Percentiles rank a stretch among this genome's conserved stretches.
phyloP scores from a whole-genome alignment of 2,329 filamentous ascomycete species.

The Fusarium armeniacum region DNA sequence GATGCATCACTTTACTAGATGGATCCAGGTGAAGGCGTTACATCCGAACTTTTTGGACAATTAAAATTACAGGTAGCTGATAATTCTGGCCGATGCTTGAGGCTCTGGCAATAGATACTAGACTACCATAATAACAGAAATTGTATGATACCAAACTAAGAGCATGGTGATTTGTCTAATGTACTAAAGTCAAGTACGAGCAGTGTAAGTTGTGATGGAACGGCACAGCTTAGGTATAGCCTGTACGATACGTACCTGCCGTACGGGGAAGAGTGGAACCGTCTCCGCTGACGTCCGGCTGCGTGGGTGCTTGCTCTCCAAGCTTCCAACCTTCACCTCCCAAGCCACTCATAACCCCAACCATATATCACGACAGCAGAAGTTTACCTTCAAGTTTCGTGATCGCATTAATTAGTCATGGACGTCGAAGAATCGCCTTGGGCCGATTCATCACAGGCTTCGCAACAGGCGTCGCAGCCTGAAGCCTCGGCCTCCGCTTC shows the following conservation, averaged over 20 bases:
- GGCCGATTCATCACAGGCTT: slow-evolving; percentile 62
- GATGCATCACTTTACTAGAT: slow-evolving; percentile 1
- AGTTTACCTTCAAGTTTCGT: slow-evolving; percentile 18
- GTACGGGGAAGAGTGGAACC: slow-evolving; percentile 42
- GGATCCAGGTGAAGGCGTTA: not conserved
- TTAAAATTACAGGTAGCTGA: not conserved
- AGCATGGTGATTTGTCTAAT: not conserved
- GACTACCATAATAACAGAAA: slow-evolving; percentile 4
- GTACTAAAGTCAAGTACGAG: not conserved
- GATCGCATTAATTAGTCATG: slow-evolving; percentile 53
- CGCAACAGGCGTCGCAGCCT: slow-evolving; percentile 52
- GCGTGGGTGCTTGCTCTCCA: slow-evolving; percentile 34
- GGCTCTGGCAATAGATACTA: not conserved
- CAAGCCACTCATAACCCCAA: slow-evolving; percentile 21
- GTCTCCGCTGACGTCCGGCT: slow-evolving; percentile 45
- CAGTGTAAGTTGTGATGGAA: not conserved
- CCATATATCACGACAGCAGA: slow-evolving; percentile 21
- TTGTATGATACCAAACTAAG: not conserved
- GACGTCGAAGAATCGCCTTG: slow-evolving; percentile 68
- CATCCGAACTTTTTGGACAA: not conserved
- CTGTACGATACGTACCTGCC: slow-evolving; percentile 35
- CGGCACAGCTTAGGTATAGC: slow-evolving; percentile 1
- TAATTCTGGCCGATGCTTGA: not conserved
- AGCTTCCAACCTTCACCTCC: slow-evolving; percentile 46
- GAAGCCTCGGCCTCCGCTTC: slow-evolving; percentile 51